Evolutionary conservation across 2,329 filamentous ascomycete genomes (phyloP).

Genomic region (Diaporthe capsici): DNA sequence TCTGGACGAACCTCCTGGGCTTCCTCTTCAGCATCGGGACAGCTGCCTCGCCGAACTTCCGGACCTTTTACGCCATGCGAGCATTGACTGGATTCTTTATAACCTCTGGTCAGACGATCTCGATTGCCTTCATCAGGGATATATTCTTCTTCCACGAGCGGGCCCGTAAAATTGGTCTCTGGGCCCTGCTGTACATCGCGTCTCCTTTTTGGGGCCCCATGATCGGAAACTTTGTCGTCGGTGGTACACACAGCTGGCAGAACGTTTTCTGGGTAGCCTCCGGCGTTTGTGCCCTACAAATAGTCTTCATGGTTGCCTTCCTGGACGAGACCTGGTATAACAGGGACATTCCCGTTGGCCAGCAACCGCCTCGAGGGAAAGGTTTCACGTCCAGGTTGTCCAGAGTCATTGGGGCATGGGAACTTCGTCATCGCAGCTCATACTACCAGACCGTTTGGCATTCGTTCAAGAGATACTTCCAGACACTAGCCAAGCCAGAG

Average conservation of each 20-base stretch:
- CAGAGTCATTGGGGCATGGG: constrained; percentile 5
- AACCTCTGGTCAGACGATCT: constrained; percentile 57
- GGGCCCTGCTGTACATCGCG: constrained; percentile 45
- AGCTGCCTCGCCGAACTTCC: constrained; percentile 45
- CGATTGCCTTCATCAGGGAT: constrained; percentile 55
- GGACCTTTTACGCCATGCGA: constrained; percentile 45
- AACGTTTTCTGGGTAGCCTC: constrained; percentile 51
- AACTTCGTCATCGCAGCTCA: constrained; percentile 3
- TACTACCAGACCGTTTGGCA: background rate
- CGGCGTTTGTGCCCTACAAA: constrained; percentile 45
- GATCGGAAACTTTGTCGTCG: constrained; percentile 54
- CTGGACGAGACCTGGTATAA: constrained; percentile 37
- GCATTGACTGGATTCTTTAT: constrained; percentile 60
- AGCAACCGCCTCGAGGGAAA: constrained; percentile 7
- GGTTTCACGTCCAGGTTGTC: background rate
- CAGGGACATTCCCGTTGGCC: background rate
- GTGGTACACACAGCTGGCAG: constrained; percentile 47
- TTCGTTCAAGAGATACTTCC: constrained; percentile 19
- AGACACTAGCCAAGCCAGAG: constrained; percentile 1
- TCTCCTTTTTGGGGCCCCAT: constrained; percentile 50
- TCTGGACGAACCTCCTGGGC: constrained; percentile 48
- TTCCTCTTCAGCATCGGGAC: constrained; percentile 47
- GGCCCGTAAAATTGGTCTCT: constrained; percentile 52
- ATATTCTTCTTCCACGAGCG: constrained; percentile 64
- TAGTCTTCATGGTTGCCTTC: constrained; percentile 48